phyloP scores from a whole-genome alignment of 1,139 yeast species.

The Blastobotrys apis region DNA sequence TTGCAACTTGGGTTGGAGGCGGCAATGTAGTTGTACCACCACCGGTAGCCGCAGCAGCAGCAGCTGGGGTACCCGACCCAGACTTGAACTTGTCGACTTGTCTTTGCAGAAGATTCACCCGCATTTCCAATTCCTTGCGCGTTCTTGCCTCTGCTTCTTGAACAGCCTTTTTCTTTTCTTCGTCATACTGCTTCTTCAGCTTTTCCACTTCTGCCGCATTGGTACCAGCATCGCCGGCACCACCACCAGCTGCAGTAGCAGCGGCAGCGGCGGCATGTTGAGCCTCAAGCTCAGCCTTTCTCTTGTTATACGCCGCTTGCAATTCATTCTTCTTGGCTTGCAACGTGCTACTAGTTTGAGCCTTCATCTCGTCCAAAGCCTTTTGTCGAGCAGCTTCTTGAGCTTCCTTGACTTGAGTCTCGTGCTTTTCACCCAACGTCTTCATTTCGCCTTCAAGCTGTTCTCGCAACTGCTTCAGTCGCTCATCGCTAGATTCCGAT shows the following conservation, averaged over 20 bases:
- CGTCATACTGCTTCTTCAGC: conserved; percentile 17
- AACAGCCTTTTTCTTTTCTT: conserved; percentile 21
- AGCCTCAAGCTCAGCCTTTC: conserved; percentile 8
- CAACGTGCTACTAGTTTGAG: neutral
- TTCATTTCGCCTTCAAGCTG: conserved; percentile 9
- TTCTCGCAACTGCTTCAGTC: conserved; percentile 7
- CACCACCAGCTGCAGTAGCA: neutral
- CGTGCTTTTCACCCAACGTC: conserved; percentile 2
- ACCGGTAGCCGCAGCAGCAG: conserved; percentile 2
- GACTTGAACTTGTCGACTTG: conserved; percentile 31
- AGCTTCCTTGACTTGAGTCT: conserved; percentile 1
- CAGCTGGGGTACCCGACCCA: neutral
- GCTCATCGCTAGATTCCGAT: conserved; percentile 3
- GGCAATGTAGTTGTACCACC: neutral
- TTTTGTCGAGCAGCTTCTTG: no score
- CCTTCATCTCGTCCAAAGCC: no score
- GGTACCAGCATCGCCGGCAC: neutral
- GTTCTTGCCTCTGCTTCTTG: conserved; percentile 22
- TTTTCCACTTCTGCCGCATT: conserved; percentile 9
- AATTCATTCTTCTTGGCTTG: conserved; percentile 5
- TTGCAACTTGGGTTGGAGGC: neutral
- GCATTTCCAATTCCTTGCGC: conserved; percentile 32
- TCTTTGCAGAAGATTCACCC: conserved; percentile 33
- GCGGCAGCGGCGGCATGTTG: no score
- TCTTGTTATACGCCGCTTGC: conserved; percentile 6